Percentiles rank a stretch among this genome's conserved stretches.
Evolutionary conservation across 768 basidiomycete species (phyloP).

Genomic region (Russula lepida): DNA sequence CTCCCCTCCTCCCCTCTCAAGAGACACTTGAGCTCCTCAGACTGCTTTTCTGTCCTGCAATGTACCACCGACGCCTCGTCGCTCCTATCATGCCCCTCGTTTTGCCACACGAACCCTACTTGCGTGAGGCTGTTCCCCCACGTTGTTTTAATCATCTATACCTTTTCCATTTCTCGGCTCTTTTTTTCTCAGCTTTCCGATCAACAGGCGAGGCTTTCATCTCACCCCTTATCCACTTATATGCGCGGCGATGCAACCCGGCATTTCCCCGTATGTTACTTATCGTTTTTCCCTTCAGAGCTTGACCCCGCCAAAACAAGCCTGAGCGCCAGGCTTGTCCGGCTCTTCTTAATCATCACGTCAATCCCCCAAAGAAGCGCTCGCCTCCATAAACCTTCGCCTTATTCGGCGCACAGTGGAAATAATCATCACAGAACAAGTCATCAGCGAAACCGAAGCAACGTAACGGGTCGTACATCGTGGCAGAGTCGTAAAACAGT

Average conservation of each 20-base stretch:
- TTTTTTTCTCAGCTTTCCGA: constrained; percentile 21
- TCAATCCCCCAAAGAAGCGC: constrained; percentile 14
- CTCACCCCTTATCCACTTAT: constrained; percentile 21
- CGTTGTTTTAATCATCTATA: constrained; percentile 22
- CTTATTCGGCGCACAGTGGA: constrained; percentile 3
- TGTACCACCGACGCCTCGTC: no score
- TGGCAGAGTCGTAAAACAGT: constrained; percentile 26
- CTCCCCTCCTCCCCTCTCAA: not conserved
- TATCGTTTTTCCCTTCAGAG: constrained; percentile 15
- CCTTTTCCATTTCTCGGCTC: constrained; percentile 22
- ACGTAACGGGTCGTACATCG: constrained; percentile 22
- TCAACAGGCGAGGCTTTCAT: constrained; percentile 21
- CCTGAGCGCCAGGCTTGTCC: constrained; percentile 11
- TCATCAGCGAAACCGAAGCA: constrained; percentile 13
- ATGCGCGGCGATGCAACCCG: constrained; percentile 17
- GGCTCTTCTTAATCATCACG: constrained; percentile 15
- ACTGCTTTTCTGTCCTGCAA: not conserved
- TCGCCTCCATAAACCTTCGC: constrained; percentile 5
- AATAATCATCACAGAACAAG: constrained; percentile 14
- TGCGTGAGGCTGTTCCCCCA: constrained; percentile 20
- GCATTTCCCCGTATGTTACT: constrained; percentile 12
- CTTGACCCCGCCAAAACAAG: constrained; percentile 16
- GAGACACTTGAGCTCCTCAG: not conserved
- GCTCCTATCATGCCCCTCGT: not conserved
- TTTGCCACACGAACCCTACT: constrained; percentile 7